A percentile compares a stretch with the other conserved stretches of the same genome.
Conservation (phyloP, 306 rosid species). For the Cajanus cajan region DNA sequence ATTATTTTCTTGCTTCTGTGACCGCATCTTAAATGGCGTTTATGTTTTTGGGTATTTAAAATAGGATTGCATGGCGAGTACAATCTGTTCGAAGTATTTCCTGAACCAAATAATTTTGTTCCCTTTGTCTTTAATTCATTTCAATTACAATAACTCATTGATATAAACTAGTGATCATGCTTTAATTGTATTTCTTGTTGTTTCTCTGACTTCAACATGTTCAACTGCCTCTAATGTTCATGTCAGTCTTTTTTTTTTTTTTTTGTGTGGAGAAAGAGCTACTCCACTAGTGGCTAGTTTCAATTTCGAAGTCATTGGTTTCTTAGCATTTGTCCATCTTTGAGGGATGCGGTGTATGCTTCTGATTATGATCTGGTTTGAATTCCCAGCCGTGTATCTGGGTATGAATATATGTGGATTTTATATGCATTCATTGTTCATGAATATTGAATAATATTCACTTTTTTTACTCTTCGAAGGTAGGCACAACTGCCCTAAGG, state of each 20-base stretch:
- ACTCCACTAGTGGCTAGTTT: not conserved
- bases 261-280: not conserved
- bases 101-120: not conserved
- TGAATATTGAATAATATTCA: not conserved
- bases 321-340: not conserved
- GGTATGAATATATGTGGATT: not conserved
- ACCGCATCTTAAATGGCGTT: too few species aligned
- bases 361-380: not conserved
- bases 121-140: not conserved
- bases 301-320: not conserved
- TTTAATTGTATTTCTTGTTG: not conserved
- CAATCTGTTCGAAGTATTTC: constrained; percentile 4
- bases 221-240: not conserved
- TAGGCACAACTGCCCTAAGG: too few species aligned
- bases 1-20: too few species aligned
- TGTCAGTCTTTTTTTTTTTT: too few species aligned
- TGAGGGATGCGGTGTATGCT: not conserved
- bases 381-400: not conserved
- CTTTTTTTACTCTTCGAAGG: too few species aligned
- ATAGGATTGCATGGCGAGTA: not conserved
- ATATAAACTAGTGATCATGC: not conserved
- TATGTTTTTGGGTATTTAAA: too few species aligned
- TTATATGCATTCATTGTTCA: not conserved
- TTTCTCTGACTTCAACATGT: not conserved
- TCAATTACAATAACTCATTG: not conserved